Conservation (phyloP, 495 filamentous ascomycete genomes). For the Sordaria brevicollis region DNA sequence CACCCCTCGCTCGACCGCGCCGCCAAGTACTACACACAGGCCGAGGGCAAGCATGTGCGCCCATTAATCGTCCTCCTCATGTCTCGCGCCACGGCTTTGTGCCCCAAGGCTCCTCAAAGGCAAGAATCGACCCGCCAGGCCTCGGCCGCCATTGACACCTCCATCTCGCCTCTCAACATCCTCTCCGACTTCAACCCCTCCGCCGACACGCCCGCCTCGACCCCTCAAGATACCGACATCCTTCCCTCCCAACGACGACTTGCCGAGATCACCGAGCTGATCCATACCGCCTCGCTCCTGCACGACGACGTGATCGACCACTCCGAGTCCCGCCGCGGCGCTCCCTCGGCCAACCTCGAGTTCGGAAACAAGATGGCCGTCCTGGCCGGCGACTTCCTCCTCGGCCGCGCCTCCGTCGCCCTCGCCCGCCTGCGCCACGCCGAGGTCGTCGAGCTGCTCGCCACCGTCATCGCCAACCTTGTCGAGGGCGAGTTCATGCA, state of each 20-base stretch:
- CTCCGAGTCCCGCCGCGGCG: conserved; percentile 68
- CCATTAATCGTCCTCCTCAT: conserved; percentile 91
- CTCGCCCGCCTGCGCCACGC: conserved; percentile 82
- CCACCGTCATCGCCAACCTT: conserved; percentile 92
- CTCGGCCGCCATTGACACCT: conserved; percentile 51
- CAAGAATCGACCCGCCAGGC: conserved; percentile 25
- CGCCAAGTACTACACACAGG: conserved; percentile 96
- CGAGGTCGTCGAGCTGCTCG: conserved; percentile 87
- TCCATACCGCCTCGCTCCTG: conserved; percentile 90
- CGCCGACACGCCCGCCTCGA: conserved; percentile 28
- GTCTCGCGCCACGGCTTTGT: conserved; percentile 78
- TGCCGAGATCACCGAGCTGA: conserved; percentile 93
- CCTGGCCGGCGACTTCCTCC: conserved; percentile 85
- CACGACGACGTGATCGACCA: conserved; percentile 98
- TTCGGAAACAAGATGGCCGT: conserved; percentile 99
- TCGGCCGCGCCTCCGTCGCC: conserved; percentile 88
- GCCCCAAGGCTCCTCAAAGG: conserved; percentile 50
- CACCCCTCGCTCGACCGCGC: conserved; percentile 90
- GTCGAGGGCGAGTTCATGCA: conserved; percentile 99
- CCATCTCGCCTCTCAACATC: conserved; percentile 65
- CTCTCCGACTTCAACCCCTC: conserved; percentile 78
- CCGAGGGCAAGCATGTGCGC: conserved; percentile 92
- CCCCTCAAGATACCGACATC: conserved; percentile 58
- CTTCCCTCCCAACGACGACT: conserved; percentile 86
- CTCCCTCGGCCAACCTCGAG: conserved; percentile 78